phyloP scores from a whole-genome alignment of 345 rosid species.

The Diplotaxis tenuifolia region DNA sequence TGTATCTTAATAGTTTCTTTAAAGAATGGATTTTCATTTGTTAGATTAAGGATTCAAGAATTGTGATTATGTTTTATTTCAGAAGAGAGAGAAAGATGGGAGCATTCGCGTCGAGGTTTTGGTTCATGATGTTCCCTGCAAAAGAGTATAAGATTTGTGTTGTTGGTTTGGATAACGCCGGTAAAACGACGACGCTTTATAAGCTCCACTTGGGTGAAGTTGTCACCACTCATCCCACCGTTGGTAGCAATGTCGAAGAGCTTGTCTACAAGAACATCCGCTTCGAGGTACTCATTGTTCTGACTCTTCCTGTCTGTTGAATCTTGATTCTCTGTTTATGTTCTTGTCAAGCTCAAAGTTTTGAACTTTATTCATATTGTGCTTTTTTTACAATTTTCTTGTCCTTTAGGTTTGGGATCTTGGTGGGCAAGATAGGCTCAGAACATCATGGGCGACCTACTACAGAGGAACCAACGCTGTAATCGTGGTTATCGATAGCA shows the following conservation, averaged over 20 bases:
- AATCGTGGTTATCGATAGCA: constrained; percentile 84
- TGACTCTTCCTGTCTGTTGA: too few relatives aligned
- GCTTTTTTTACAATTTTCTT: too few relatives aligned
- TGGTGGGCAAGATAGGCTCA: constrained; percentile 92
- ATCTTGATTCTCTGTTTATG: too few relatives aligned
- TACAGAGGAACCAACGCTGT: constrained; percentile 91
- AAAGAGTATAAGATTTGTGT: constrained; percentile 97
- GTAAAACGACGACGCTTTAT: constrained; percentile 96
- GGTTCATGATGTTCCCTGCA: constrained; percentile 95
- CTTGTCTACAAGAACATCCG: constrained; percentile 95
- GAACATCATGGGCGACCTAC: constrained; percentile 96
- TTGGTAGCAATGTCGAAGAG: constrained; percentile 96
- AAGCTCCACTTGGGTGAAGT: constrained; percentile 93
- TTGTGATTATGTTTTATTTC: too few relatives aligned
- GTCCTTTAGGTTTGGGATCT: constrained; percentile 90
- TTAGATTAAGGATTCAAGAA: too few relatives aligned
- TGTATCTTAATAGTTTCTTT: too few relatives aligned
- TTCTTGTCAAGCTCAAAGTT: too few relatives aligned
- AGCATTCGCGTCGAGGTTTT: constrained; percentile 73
- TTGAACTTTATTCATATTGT: too few relatives aligned
- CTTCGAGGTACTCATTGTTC: constrained; percentile 52
- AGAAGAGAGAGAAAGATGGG: too few relatives aligned
- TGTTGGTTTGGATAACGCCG: constrained; percentile 94
- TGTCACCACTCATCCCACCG: constrained; percentile 96
- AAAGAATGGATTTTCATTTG: too few relatives aligned